phyloP scores from a whole-genome alignment of 176 grass and related monocot species.

The Miscanthus lutarioriparius region DNA sequence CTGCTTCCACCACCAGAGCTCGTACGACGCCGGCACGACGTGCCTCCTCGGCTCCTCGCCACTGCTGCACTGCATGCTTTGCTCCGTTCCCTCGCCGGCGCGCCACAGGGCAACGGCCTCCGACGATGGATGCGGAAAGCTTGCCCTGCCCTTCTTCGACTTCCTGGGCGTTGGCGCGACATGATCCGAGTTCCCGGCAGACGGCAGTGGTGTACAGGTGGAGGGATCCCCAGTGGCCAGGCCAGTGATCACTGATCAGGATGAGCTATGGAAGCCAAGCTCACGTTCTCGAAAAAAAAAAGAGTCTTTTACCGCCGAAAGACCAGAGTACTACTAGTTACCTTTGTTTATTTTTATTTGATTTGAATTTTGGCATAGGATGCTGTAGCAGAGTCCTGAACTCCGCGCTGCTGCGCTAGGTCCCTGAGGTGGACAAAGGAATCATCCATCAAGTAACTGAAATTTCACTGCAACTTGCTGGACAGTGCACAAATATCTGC shows the following conservation, averaged over 20 bases:
- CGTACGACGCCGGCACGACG: background rate
- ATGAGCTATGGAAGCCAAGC: background rate
- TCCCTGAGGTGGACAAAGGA: background rate
- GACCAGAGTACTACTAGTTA: background rate
- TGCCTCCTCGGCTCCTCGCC: background rate
- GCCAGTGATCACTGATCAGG: background rate
- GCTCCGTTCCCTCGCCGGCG: background rate
- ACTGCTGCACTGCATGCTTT: background rate
- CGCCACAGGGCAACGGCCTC: background rate
- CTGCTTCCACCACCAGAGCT: conserved; percentile 42
- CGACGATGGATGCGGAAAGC: background rate
- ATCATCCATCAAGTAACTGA: background rate
- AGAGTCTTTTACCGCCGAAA: background rate
- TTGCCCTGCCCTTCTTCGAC: background rate
- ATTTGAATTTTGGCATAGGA: background rate
- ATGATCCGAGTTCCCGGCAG: background rate
- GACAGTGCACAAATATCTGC: background rate
- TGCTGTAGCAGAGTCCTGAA: conserved; percentile 3
- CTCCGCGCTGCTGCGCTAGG: background rate
- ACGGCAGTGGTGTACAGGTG: background rate
- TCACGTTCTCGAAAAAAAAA: background rate
- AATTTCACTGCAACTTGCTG: background rate
- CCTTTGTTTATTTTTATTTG: background rate
- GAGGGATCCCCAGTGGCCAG: background rate
- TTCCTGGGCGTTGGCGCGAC: background rate